Conservation (phyloP, 805 yeast species). For the Trichomonascus vanleenenianus region DNA sequence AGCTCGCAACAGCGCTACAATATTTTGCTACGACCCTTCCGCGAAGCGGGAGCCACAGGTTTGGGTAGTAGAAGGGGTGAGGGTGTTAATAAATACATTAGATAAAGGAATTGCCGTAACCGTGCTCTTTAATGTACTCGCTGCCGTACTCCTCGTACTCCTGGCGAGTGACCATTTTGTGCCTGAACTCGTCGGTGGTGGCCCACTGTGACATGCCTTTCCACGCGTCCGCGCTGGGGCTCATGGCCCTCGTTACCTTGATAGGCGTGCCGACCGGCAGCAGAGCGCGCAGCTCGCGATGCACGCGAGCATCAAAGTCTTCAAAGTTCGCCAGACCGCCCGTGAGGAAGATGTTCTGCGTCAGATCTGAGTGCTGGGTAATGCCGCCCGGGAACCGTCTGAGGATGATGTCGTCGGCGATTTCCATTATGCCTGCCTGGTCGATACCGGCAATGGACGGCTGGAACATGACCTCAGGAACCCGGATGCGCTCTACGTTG, state of each 20-base stretch:
- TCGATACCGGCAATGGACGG: slow-evolving; percentile 93
- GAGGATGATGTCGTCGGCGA: slow-evolving; percentile 57
- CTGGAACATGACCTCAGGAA: slow-evolving; percentile 87
- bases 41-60: too few species aligned
- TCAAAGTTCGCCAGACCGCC: slow-evolving; percentile 75
- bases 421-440: slow-evolving; percentile 87
- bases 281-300: slow-evolving; percentile 56
- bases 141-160: slow-evolving; percentile 88
- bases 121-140: slow-evolving; percentile 82
- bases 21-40: too few species aligned
- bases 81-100: background rate
- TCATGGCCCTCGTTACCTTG: slow-evolving; percentile 51
- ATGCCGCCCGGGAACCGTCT: slow-evolving; percentile 37
- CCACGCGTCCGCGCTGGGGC: slow-evolving; percentile 83
- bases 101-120: slow-evolving; percentile 49
- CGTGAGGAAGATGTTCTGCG: slow-evolving; percentile 60
- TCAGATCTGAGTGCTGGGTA: slow-evolving; percentile 31
- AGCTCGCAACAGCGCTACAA: too few species aligned
- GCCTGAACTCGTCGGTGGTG: slow-evolving; percentile 35
- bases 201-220: slow-evolving; percentile 87
- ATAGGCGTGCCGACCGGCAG: slow-evolving; percentile 63
- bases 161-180: slow-evolving; percentile 48
- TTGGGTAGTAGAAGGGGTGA: background rate
- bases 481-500: slow-evolving; percentile 82
- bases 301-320: slow-evolving; percentile 61